Conservation (phyloP, 306 rosid species). For the Argentina anserina region DNA sequence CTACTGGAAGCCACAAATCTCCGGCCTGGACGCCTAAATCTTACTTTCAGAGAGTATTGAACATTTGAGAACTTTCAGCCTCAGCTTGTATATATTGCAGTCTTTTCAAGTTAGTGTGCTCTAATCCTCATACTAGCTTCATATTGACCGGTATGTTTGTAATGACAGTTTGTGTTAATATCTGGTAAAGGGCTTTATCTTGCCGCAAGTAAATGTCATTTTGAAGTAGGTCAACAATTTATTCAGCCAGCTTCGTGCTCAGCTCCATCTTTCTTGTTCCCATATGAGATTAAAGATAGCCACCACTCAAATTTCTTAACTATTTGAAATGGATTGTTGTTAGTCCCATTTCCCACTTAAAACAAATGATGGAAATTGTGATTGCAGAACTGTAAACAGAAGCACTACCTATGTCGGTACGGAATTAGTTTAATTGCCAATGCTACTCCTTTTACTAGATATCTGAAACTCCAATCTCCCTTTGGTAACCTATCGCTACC, state of each 20-base stretch:
- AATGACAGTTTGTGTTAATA: constrained; percentile 8
- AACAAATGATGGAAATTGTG: background rate
- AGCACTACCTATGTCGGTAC: background rate
- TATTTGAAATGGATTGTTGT: background rate
- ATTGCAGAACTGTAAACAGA: background rate
- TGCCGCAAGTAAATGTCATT: background rate
- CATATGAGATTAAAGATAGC: background rate
- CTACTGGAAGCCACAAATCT: constrained; percentile 43
- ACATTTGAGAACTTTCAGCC: background rate
- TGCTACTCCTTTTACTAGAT: background rate
- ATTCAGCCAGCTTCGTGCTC: background rate
- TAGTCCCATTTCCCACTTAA: background rate
- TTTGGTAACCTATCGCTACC: background rate
- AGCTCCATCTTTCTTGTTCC: background rate
- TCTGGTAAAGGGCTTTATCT: background rate
- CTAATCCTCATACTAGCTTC: background rate
- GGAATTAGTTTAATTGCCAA: background rate
- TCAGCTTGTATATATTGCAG: background rate
- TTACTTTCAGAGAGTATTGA: constrained; percentile 67
- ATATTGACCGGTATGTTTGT: background rate
- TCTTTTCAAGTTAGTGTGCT: background rate
- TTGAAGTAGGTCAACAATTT: background rate
- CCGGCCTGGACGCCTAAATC: constrained; percentile 68
- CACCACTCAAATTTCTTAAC: background rate
- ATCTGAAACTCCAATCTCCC: background rate